Base-by-base conservation (phyloP, 345 rosid genomes). In the Bruguiera gymnorhiza region DNA sequence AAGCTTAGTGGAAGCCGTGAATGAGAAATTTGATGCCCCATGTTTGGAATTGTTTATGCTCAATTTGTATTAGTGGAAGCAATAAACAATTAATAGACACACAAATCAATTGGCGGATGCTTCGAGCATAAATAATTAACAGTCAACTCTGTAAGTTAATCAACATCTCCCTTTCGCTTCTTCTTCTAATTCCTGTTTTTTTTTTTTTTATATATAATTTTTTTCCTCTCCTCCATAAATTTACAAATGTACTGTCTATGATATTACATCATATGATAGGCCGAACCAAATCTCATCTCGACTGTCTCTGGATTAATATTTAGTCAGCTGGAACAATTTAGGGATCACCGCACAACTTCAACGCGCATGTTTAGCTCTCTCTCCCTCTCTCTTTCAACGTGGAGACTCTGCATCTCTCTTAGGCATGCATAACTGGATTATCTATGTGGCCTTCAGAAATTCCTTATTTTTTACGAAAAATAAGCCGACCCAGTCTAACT, bases 71-170 rank as follows among this genome's bases (percentile, higher is more conserved):
- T 54, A 67, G 70, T 37, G 70, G 58, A 2, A 20, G 3, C 10
- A 29, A 36, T 59, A 19, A 68, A 68, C 46, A 68, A 59, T 59
- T 59, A 43, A 15, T 58, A 68, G 39, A 29, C 29, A 4, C 13
- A 24, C 3, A 24, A 8, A 24, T 23, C 50, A 43, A 24, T 56
- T 9, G 24, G 60, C 15, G 60, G 30, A 43, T 46, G 11, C 37
- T 68, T 59, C 8, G 46, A 58, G 30, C 51, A 46, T 19, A 24
- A 62, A 34, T 37, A 26, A 26, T 27, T 43, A 13, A 43, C 13
- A 65, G 69, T 65, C 69, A 65, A 65, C 69, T 11, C n/a, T 30
- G 1, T 0, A n/a, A n/a, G 8, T 50, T 37, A 56, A 37, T 67
- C 34, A 24, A 29, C 30, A 7, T 16, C 1, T 19, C 30, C 20